Conservation (phyloP, 257 asterid genomes). For the Haberlea rhodopensis region DNA sequence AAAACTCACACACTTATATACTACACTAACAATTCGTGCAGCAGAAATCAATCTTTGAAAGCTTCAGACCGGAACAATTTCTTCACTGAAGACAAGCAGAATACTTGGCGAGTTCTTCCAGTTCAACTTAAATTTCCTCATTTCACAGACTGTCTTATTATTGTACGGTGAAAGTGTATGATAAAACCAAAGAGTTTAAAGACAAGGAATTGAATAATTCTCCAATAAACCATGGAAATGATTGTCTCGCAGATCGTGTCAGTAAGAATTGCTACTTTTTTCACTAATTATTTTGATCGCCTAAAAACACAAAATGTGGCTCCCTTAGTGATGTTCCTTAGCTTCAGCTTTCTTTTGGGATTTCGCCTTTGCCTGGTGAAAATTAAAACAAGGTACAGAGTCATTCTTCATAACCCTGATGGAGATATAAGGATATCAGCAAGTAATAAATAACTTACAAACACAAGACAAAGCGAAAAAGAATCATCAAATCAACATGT, state of each 20-base stretch:
- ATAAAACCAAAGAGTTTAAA: neutral
- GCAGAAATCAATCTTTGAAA: too few species aligned
- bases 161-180: too few species aligned
- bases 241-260: neutral
- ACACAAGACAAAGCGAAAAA: too few species aligned
- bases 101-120: too few species aligned
- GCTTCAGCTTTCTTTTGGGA: constrained; percentile 73
- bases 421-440: too few species aligned
- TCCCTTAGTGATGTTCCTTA: constrained; percentile 56
- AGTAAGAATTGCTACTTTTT: neutral
- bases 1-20: too few species aligned
- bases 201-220: neutral
- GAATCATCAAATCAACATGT: neutral
- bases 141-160: neutral
- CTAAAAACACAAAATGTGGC: neutral
- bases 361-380: constrained; percentile 55
- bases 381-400: constrained; percentile 16
- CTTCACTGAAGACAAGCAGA: too few species aligned
- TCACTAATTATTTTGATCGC: neutral
- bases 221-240: neutral
- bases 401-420: too few species aligned
- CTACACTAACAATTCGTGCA: too few species aligned
- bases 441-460: too few species aligned
- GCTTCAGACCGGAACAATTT: too few species aligned
- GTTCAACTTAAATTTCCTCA: too few species aligned